Base-by-base conservation (phyloP, 2,329 filamentous ascomycete genomes). In the Epichloe elymi region DNA sequence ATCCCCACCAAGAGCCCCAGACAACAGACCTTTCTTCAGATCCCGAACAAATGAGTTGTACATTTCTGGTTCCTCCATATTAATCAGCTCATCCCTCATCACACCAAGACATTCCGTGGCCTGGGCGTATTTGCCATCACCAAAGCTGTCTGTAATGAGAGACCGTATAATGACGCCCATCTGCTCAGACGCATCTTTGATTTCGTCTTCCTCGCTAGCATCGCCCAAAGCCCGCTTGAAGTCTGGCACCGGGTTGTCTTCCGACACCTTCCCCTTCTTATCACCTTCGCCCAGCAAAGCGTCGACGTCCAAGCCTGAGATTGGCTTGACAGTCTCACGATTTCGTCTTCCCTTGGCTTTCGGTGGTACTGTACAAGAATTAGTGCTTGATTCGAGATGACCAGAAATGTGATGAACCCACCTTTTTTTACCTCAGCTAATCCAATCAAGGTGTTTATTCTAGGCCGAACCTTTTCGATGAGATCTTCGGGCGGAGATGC, bases 241-340 rank as follows among this genome's bases (percentile, higher is more conserved):
- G 53, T 91, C 87, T 0, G 93, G 89, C 5, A 97, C 81, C 1
- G 90, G 81, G 56, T 97, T 97, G 10, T 84, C 76, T 0, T 77
- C 64, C 2, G 73, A 72, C 20, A 82, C 73, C n/a, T 57, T 57
- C 5, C 57, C 60, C 51, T 68, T 70, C 54, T 67, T 67, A 30
- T 69, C 69, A n/a, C 41, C 42, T 45, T 74, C 78, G 44, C 78
- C 76, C n/a, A 97, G 80, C 2, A 97, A 78, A 4, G 81, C 82
- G 53, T 90, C 85, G 39, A 97, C 78, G 59, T 97, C 86, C 40
- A 98, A 82, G 19, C 90, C 90, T 0, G 91, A 97, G 8, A 95
- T 78, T 0, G 93, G 93, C 59, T 91, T 91, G 53, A 85, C 77
- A 1, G 76, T 69, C 33, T 94, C 82, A 57, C 80, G 79, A 43